Conservation (phyloP, 176 grass and related monocot genomes). For the Puya raimondii region DNA sequence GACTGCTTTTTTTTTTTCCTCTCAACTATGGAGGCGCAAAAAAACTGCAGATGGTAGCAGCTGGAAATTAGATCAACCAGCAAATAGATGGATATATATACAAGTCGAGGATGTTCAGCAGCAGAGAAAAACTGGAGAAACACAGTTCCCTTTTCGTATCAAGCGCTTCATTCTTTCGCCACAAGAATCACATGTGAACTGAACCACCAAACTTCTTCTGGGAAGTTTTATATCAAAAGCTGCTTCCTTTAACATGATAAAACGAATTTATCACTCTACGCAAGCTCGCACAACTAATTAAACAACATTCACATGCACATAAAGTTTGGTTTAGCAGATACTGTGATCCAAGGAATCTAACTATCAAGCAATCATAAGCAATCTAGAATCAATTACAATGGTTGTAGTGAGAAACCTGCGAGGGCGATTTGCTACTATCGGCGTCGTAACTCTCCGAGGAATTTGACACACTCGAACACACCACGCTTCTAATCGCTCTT, state of each 20-base stretch:
- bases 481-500: conserved; percentile 6
- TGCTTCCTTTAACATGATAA: conserved; percentile 32
- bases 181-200: conserved; percentile 89
- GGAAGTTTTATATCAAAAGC: conserved; percentile 68
- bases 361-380: neutral
- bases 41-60: too few species aligned
- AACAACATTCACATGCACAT: neutral
- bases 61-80: too few species aligned
- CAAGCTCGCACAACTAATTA: neutral
- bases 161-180: conserved; percentile 65
- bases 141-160: conserved; percentile 89
- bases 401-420: conserved; percentile 11
- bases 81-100: too few species aligned
- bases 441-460: conserved; percentile 8
- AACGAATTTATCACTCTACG: neutral
- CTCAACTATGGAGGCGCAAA: too few species aligned
- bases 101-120: too few species aligned
- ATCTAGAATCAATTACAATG: neutral
- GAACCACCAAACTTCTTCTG: conserved; percentile 80
- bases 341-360: neutral
- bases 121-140: conserved; percentile 67
- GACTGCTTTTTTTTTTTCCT: too few species aligned
- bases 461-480: conserved; percentile 23
- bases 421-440: conserved; percentile 4
- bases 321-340: neutral